Evolutionary conservation across 495 filamentous ascomycete species (phyloP).

Genomic region (Talaromyces borbonicus): DNA sequence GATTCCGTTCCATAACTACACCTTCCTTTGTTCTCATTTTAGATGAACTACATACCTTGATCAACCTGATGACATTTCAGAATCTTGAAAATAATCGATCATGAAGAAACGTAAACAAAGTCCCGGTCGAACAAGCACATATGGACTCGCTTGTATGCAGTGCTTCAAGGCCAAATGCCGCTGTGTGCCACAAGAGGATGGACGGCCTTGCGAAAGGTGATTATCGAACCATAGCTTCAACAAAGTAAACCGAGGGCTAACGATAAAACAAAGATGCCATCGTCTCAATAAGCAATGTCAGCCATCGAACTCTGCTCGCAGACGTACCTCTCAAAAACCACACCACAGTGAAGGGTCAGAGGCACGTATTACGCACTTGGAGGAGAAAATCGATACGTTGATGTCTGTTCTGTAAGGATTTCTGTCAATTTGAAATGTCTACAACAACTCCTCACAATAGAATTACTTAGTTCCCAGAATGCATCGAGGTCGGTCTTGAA

Average conservation of each 20-base stretch:
- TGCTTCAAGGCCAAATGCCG: conserved; percentile 25
- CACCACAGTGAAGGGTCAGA: conserved; percentile 22
- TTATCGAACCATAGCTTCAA: neutral
- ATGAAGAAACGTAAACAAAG: neutral
- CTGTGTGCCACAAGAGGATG: conserved; percentile 15
- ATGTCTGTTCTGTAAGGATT: conserved; percentile 16
- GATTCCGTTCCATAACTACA: too few relatives aligned
- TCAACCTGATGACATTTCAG: too few relatives aligned
- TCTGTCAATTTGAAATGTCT: too few relatives aligned
- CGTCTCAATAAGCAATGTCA: conserved; percentile 32
- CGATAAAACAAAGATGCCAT: conserved; percentile 26
- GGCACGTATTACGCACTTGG: conserved; percentile 36
- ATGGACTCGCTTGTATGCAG: conserved; percentile 20
- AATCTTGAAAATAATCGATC: too few relatives aligned
- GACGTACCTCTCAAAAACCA: conserved; percentile 16
- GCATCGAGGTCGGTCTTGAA: too few relatives aligned
- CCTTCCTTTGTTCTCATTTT: too few relatives aligned
- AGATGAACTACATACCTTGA: too few relatives aligned
- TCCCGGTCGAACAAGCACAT: conserved; percentile 10
- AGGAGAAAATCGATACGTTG: conserved; percentile 24
- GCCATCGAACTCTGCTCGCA: conserved; percentile 22
- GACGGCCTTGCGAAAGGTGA: conserved; percentile 17
- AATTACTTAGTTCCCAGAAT: too few relatives aligned
- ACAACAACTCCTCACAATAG: too few relatives aligned
- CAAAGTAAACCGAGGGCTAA: neutral